phyloP scores from a whole-genome alignment of 2,329 filamentous ascomycete genomes.

The Gaeumannomyces tritici region DNA sequence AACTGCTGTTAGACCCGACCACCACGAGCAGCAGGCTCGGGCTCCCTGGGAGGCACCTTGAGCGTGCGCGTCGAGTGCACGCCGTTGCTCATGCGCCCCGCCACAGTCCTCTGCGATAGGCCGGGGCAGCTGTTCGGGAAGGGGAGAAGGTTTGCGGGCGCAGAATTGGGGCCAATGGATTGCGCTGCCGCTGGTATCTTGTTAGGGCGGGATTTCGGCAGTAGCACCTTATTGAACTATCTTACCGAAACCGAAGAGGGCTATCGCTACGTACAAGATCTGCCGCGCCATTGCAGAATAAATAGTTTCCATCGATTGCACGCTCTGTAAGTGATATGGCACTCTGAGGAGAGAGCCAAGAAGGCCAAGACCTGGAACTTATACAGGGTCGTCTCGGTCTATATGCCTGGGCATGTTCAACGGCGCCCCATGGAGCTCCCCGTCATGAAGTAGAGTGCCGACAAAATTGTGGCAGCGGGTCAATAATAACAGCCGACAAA shows the following conservation, averaged over 20 bases:
- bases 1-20: constrained; percentile 27
- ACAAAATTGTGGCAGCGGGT: too few species aligned
- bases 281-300: not conserved
- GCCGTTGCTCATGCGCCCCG: constrained; percentile 27
- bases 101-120: constrained; percentile 22
- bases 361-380: too few species aligned
- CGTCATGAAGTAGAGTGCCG: too few species aligned
- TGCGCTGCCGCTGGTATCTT: not conserved
- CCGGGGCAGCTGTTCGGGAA: constrained; percentile 18
- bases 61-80: constrained; percentile 28
- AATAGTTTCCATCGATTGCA: not conserved
- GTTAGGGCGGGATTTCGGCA: not conserved
- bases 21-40: constrained; percentile 28
- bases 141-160: constrained; percentile 9
- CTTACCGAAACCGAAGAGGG: not conserved
- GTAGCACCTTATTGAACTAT: not conserved
- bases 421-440: too few species aligned
- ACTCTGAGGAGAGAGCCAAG: too few species aligned
- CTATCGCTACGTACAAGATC: not conserved
- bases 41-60: constrained; percentile 22
- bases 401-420: too few species aligned
- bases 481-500: not conserved
- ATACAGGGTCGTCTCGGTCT: too few species aligned
- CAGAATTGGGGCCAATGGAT: not conserved
- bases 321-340: too few species aligned